These are phyloP conservation scores for Globisporangium yorkense DNA, from an alignment of 352 stramenopile species.

Conservation along the genomic window DNA sequence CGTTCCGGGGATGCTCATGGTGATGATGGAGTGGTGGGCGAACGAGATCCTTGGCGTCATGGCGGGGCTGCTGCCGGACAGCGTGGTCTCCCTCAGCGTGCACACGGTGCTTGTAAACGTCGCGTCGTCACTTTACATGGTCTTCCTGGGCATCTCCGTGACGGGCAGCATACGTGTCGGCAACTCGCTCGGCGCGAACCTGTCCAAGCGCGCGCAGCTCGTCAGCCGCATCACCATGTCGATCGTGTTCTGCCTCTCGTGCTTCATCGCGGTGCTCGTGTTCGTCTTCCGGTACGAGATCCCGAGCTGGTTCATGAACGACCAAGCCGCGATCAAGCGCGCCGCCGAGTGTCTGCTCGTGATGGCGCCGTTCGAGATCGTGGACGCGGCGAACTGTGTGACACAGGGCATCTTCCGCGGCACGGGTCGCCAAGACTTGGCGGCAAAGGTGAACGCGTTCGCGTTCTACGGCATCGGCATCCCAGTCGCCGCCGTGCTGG, in stretches of 20 bases:
- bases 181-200: constrained; percentile 64
- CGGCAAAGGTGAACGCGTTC: constrained; percentile 56
- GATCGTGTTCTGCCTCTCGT: constrained; percentile 22
- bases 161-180: constrained; percentile 66
- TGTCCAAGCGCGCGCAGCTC: constrained; percentile 41
- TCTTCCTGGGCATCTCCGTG: constrained; percentile 59
- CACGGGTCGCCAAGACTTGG: constrained; percentile 54
- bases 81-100: constrained; percentile 56
- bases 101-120: constrained; percentile 73
- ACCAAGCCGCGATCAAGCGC: constrained; percentile 26
- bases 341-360: constrained; percentile 45
- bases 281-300: constrained; percentile 35
- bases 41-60: constrained; percentile 74
- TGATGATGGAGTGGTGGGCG: constrained; percentile 72
- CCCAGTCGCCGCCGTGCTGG: constrained; percentile 50
- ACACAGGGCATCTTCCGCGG: constrained; percentile 71
- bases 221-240: constrained; percentile 34
- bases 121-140: constrained; percentile 64
- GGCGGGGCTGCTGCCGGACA: constrained; percentile 50
- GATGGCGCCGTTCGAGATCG: constrained; percentile 54
- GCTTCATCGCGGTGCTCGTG: constrained; percentile 31
- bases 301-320: constrained; percentile 32
- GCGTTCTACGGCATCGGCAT: constrained; percentile 76
- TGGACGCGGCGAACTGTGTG: constrained; percentile 64
- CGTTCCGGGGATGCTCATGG: constrained; percentile 50